These are phyloP conservation scores for Parafenestella ontariensis DNA, from an alignment of 2,329 filamentous ascomycete genomes.

Conservation along the genomic window DNA sequence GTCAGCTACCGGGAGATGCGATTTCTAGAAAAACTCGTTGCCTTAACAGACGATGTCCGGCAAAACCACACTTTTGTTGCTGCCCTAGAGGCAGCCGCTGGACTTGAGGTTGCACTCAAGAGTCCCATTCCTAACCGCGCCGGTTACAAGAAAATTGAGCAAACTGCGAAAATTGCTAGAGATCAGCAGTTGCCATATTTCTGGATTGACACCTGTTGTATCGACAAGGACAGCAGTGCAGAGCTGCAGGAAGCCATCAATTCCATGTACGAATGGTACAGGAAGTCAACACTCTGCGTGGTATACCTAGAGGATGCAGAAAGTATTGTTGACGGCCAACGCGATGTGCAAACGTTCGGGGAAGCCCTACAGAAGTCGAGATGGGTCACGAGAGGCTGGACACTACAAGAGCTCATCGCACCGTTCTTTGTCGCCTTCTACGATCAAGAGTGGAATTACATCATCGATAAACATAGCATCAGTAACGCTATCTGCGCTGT, in stretches of 20 bases:
- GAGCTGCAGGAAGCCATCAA: constrained; percentile 4
- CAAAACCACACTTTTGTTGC: neutral
- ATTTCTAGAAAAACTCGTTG: neutral
- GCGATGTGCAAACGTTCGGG: constrained; percentile 44
- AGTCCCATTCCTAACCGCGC: neutral
- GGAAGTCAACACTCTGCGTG: constrained; percentile 12
- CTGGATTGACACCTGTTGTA: constrained; percentile 3
- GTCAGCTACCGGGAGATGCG: constrained; percentile 18
- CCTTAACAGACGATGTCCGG: neutral
- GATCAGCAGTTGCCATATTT: neutral
- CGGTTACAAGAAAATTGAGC: constrained; percentile 1
- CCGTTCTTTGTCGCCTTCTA: constrained; percentile 4
- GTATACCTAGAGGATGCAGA: constrained; percentile 15
- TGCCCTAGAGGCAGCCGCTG: neutral
- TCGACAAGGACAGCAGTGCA: neutral
- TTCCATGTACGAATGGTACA: constrained; percentile 29
- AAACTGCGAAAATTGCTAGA: neutral
- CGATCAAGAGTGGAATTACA: constrained; percentile 5
- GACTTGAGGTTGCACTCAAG: neutral
- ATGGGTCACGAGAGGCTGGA: neutral
- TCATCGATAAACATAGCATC: constrained; percentile 1
- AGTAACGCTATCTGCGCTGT: neutral
- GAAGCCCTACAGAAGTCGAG: constrained; percentile 47
- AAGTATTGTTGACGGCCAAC: constrained; percentile 1
- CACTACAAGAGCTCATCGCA: neutral